Conservation (phyloP, 306 rosid species). For the Medicago ruthenica region DNA sequence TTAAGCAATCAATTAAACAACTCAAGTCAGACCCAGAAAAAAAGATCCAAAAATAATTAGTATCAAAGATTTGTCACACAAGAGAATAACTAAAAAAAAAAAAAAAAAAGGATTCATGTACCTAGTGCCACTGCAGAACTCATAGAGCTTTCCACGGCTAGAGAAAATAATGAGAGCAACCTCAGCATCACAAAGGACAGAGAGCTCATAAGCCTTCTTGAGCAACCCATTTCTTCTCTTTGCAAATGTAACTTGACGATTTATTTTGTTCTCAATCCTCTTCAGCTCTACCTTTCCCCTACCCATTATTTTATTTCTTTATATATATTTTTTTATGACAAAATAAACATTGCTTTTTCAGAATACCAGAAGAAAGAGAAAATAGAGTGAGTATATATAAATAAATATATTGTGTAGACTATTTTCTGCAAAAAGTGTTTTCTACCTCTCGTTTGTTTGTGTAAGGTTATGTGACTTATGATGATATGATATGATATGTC, state of each 20-base stretch:
- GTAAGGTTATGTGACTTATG: conserved; percentile 24
- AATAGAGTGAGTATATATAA: background rate
- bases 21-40: conserved; percentile 11
- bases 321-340: background rate
- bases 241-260: conserved; percentile 85
- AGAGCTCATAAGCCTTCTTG: conserved; percentile 88
- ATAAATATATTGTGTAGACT: background rate
- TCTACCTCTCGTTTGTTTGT: conserved; percentile 25
- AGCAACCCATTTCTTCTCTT: conserved; percentile 80
- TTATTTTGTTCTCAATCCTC: conserved; percentile 89
- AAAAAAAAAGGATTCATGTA: background rate
- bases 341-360: conserved; percentile 41
- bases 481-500: conserved; percentile 30
- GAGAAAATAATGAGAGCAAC: conserved; percentile 87
- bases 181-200: conserved; percentile 85
- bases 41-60: background rate
- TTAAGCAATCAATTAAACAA: conserved; percentile 16
- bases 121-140: conserved; percentile 78
- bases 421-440: conserved; percentile 40
- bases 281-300: conserved; percentile 88
- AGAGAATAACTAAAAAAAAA: background rate
- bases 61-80: background rate
- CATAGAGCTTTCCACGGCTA: conserved; percentile 78
- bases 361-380: conserved; percentile 22
- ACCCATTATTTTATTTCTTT: conserved; percentile 59